A percentile compares a stretch with the other conserved stretches of the same genome.
Evolutionary conservation across 495 filamentous ascomycete species (phyloP).

Genomic region (Cudoniella acicularis): DNA sequence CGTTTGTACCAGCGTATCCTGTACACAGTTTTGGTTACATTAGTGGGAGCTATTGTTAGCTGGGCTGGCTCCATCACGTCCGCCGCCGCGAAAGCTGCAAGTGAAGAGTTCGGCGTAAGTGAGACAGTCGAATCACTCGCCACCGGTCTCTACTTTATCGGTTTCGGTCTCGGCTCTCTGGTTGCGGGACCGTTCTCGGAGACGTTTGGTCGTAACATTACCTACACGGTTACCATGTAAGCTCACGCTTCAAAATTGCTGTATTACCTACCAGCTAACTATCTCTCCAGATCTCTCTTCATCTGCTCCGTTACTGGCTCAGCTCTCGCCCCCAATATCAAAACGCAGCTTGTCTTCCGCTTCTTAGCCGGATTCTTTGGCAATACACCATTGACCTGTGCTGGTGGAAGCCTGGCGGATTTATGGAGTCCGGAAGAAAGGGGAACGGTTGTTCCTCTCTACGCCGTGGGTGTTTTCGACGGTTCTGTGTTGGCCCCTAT

Average conservation of each 20-base stretch:
- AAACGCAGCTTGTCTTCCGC: constrained; percentile 60
- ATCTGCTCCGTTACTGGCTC: not conserved
- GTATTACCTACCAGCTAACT: too few relatives aligned
- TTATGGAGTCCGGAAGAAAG: constrained; percentile 64
- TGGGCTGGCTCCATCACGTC: too few relatives aligned
- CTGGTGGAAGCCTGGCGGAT: constrained; percentile 78
- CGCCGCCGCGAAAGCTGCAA: too few relatives aligned
- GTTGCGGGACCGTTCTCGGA: not conserved
- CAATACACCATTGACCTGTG: constrained; percentile 71
- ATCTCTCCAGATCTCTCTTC: too few relatives aligned
- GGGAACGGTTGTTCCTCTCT: constrained; percentile 22
- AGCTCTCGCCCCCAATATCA: constrained; percentile 55
- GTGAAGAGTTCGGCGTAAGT: too few relatives aligned
- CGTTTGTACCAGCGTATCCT: too few relatives aligned
- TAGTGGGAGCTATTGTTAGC: too few relatives aligned
- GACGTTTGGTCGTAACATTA: not conserved
- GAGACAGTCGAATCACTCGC: too few relatives aligned
- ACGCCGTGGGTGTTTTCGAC: not conserved
- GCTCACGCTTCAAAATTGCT: too few relatives aligned
- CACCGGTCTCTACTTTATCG: not conserved
- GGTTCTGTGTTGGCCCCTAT: not conserved
- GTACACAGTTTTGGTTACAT: too few relatives aligned
- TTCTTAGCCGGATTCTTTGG: constrained; percentile 72
- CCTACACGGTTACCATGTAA: not conserved
- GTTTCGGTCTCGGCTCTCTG: not conserved